Base-by-base conservation (phyloP, 768 basidiomycete genomes). In the Austroboletus festivus region DNA sequence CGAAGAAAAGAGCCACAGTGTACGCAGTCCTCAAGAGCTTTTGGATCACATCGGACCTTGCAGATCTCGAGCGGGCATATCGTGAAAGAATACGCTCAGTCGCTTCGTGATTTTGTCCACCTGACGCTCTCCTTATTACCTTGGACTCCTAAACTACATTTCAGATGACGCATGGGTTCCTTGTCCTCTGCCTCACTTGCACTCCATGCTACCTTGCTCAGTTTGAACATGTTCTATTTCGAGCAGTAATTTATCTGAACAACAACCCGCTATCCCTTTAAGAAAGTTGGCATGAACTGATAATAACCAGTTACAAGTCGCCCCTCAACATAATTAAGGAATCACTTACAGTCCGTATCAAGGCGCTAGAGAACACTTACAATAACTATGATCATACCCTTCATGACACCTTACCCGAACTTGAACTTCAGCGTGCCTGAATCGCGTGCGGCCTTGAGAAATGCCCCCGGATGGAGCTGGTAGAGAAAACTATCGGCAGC, bases 391-490 rank as follows among this genome's bases (percentile, higher is more conserved):
- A 59, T 94, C 91, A 61, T 94, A 95, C 22, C 83, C 90, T 42
- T 84, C 83, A 38, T 93, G 89, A 51, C 77, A 75, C 54, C 89
- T 76, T 19, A 96, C 87, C 38, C 80, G 72, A 7, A 97, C 89
- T 64, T 89, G 83, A 16, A 78, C 73, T 57, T 87, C 82, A 51
- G 82, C 80, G 57, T 86, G 79, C 89, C 87, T 6, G 81, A 76
- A 50, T 81, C 78, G 50, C 86, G 77, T 7, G 90, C 86, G 0
- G 87, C 89, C 57, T 81, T 79, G 49, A 87, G 67, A 64, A 98
- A 94, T 63, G 86, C 86, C 59, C 95, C 89, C 0, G 95, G 96
- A 44, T 91, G 79, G 13, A 99, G 80, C 65, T 98, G 94, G 23
- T 85, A 84, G 56, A 90, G 75, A 64, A 93, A 96, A 43, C 86